Base-by-base conservation (phyloP, 257 asterid genomes). In the Solanum ossicruentum region DNA sequence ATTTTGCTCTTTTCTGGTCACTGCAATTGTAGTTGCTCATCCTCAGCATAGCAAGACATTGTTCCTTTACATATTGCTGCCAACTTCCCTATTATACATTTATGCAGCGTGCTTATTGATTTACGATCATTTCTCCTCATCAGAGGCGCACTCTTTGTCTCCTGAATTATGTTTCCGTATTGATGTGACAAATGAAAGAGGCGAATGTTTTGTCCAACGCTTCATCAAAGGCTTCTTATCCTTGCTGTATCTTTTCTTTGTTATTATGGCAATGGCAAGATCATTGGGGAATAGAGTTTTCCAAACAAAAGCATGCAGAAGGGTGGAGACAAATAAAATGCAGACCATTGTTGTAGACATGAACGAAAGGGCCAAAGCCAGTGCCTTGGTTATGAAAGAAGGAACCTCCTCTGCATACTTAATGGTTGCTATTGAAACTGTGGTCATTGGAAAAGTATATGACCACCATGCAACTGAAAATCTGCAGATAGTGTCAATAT, bases 401-500 rank as follows among this genome's bases (percentile, higher is more conserved):
- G 98, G 97, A 7, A 87, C 99, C 23, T 87, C 86, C 70, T 95
- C 98, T n/a, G 99, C 95, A 85, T 96, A 96, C 86, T 91, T 93
- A 84, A 96, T 96, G 32, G 94, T 90, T 70, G 99, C 99, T 85
- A 96, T 93, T 67, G 99, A 91, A 47, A 93, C 96, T 58, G 98
- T 95, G 60, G 98, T 96, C 99, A 96, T 96, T 0, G 99, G 98
- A 79, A 96, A 96, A 5, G 99, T 95, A 83, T 96, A 96, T 21
- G 99, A 94, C 99, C 99, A 96, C 99, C 99, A 96, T 56, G 99
- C 99, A 80, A 93, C 89, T 28, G 99, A 96, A 86, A 96, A 96
- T 93, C 97, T 95, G 92, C 85, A 84, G 17, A 85, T 16, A 51
- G 65, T 15, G 75, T 15, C 82, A 26, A 26, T 63, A 77, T 77